A percentile compares a stretch with the other conserved stretches of the same genome.
Evolutionary conservation across 2,329 filamentous ascomycete genomes (phyloP).

Genomic region (Rutstroemia sp.): DNA sequence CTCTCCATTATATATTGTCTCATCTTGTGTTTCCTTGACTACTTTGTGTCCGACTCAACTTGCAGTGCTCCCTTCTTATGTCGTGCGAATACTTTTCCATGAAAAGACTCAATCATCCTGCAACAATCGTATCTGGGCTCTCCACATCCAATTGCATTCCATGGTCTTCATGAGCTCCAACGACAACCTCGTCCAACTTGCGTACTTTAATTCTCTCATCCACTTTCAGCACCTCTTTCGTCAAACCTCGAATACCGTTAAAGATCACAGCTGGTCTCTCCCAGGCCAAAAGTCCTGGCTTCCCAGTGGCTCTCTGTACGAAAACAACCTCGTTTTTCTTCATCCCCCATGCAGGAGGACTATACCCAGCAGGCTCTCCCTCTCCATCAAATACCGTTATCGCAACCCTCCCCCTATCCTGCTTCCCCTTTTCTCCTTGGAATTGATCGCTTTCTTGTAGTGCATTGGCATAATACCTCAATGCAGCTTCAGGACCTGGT

Average conservation of each 20-base stretch:
- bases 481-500: conserved; percentile 53
- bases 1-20: background rate
- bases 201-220: conserved; percentile 16
- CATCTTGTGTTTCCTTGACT: background rate
- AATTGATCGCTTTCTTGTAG: conserved; percentile 14
- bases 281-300: conserved; percentile 17
- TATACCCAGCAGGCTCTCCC: conserved; percentile 14
- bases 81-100: background rate
- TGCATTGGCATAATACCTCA: conserved; percentile 45
- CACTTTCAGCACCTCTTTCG: conserved; percentile 12
- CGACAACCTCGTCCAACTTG: conserved; percentile 17
- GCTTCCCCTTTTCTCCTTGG: conserved; percentile 3
- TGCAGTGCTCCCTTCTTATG: too few relatives aligned
- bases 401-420: conserved; percentile 13
- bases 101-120: conserved; percentile 4
- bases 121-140: conserved; percentile 24
- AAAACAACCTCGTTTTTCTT: conserved; percentile 20
- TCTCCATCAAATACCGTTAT: conserved; percentile 22
- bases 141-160: conserved; percentile 23
- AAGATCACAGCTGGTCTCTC: conserved; percentile 20
- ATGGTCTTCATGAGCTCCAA: conserved; percentile 11
- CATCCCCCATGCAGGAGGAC: conserved; percentile 22
- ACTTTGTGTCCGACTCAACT: background rate
- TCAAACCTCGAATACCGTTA: conserved; percentile 21
- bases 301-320: conserved; percentile 19